A percentile compares a stretch with the other conserved stretches of the same genome.
These are phyloP conservation scores for Colletotrichum sp. DNA, from an alignment of 2,329 filamentous ascomycete genomes.

Conservation along the genomic window DNA sequence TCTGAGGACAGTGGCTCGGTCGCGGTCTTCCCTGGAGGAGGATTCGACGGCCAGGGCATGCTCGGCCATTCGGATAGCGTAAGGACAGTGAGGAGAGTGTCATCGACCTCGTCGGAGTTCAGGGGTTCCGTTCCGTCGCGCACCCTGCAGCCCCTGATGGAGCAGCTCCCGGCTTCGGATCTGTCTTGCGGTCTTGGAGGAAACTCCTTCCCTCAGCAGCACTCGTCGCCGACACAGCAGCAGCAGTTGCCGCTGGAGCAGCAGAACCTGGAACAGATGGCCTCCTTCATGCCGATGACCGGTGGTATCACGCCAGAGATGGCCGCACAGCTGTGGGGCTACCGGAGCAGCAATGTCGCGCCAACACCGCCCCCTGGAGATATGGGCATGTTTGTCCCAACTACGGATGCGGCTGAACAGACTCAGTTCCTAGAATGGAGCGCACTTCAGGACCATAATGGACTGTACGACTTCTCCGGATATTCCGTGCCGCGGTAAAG, in stretches of 20 bases:
- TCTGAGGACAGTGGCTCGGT: constrained; percentile 33
- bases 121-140: neutral
- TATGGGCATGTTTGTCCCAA: neutral
- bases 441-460: constrained; percentile 3
- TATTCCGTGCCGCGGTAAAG: constrained; percentile 1
- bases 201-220: neutral
- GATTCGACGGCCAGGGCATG: neutral
- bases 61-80: constrained; percentile 35
- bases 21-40: neutral
- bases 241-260: neutral
- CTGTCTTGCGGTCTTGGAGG: neutral
- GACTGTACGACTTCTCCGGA: constrained; percentile 10
- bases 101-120: constrained; percentile 16
- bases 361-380: neutral
- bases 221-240: neutral
- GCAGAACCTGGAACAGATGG: neutral
- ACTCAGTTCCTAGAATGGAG: neutral
- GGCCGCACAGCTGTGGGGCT: constrained; percentile 11
- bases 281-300: neutral
- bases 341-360: neutral
- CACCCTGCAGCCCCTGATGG: constrained; percentile 17
- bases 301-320: constrained; percentile 9
- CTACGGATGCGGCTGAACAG: neutral
- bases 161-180: constrained; percentile 1
- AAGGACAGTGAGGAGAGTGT: constrained; percentile 27